These are phyloP conservation scores for Lanmaoa pseudosensibilis DNA, from an alignment of 768 basidiomycete species.

Conservation along the genomic window DNA sequence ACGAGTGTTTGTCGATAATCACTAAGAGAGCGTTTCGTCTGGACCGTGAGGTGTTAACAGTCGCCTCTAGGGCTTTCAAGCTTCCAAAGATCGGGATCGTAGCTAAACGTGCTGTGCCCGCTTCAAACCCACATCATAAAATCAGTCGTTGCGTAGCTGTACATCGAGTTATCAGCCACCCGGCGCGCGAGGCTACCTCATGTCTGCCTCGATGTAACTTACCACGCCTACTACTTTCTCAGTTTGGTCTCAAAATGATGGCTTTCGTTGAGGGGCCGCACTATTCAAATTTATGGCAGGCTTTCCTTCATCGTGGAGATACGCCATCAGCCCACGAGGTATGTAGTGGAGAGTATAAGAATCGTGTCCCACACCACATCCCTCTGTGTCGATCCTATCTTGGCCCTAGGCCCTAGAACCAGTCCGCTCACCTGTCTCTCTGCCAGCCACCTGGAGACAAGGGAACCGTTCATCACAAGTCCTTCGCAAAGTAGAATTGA, in stretches of 20 bases:
- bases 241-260: background rate
- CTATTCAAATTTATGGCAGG: background rate
- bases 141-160: too few species aligned
- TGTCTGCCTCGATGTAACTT: background rate
- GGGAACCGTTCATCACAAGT: too few species aligned
- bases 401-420: background rate
- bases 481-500: background rate
- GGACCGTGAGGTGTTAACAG: too few species aligned
- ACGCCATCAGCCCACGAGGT: background rate
- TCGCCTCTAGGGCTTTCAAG: too few species aligned
- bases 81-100: too few species aligned
- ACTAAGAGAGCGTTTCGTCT: constrained; percentile 57
- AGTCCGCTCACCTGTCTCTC: background rate
- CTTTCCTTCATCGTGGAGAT: background rate
- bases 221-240: background rate
- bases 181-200: background rate
- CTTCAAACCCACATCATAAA: too few species aligned
- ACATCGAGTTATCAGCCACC: background rate
- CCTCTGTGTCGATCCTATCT: background rate
- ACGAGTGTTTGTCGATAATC: constrained; percentile 99
- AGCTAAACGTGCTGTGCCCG: too few species aligned
- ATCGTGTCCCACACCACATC: too few species aligned
- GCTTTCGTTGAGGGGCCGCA: background rate
- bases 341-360: too few species aligned
- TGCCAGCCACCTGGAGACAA: too few species aligned